Evolutionary conservation across 2,329 filamentous ascomycete genomes (phyloP).

Genomic region (Balansia obtecta): DNA sequence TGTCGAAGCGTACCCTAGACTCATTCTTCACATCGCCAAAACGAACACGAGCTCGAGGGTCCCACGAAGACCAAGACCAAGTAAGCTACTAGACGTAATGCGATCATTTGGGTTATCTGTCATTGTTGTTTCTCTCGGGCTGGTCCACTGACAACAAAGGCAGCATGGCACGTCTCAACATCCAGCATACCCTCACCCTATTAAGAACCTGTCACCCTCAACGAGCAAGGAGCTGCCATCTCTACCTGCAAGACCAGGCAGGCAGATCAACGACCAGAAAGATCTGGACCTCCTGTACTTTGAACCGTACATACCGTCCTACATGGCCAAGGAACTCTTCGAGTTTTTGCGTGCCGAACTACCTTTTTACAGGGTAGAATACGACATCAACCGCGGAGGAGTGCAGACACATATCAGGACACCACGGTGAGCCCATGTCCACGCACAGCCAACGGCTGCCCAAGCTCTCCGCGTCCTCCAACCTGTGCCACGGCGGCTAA

Average conservation of each 20-base stretch:
- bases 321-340: slow-evolving; percentile 48
- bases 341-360: slow-evolving; percentile 57
- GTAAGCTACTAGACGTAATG: background rate
- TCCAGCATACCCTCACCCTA: slow-evolving; percentile 36
- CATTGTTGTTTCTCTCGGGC: background rate
- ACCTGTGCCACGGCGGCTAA: background rate
- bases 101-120: too few relatives aligned
- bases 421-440: slow-evolving; percentile 24
- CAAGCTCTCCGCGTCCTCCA: background rate
- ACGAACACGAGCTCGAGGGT: slow-evolving; percentile 6
- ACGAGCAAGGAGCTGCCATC: slow-evolving; percentile 27
- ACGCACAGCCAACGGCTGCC: too few relatives aligned
- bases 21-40: slow-evolving; percentile 44
- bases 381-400: slow-evolving; percentile 55
- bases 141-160: background rate
- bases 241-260: slow-evolving; percentile 39
- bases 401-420: slow-evolving; percentile 48
- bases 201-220: slow-evolving; percentile 27
- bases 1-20: slow-evolving; percentile 45
- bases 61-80: slow-evolving; percentile 1
- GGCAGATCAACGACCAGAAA: slow-evolving; percentile 50
- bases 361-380: slow-evolving; percentile 65
- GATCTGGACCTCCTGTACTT: slow-evolving; percentile 67
- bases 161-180: slow-evolving; percentile 21
- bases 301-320: slow-evolving; percentile 54